phyloP scores from a whole-genome alignment of 169 alveolate genomes.

The Cryptosporidium ubiquitum region DNA sequence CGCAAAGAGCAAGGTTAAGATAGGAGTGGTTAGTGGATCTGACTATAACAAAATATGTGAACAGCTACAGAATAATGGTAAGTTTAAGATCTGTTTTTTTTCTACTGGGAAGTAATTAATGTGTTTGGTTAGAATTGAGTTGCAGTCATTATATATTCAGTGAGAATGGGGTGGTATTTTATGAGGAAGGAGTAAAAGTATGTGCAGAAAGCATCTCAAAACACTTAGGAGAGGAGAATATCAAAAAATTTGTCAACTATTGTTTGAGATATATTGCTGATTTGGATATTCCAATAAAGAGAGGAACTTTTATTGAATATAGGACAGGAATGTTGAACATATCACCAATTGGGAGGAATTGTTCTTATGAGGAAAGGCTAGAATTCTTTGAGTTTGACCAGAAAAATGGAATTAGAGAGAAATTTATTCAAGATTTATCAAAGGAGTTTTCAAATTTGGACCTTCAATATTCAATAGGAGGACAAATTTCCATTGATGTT shows the following conservation, averaged over 20 bases:
- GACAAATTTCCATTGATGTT: constrained; percentile 95
- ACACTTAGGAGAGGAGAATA: constrained; percentile 86
- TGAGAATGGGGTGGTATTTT: constrained; percentile 92
- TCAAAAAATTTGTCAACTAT: constrained; percentile 88
- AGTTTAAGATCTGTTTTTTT: background rate
- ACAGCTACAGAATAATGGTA: constrained; percentile 80
- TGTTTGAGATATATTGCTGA: constrained; percentile 88
- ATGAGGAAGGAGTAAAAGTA: constrained; percentile 84
- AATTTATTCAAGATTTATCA: constrained; percentile 80
- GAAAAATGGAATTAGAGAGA: constrained; percentile 81
- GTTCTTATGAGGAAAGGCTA: constrained; percentile 92
- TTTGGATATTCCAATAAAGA: constrained; percentile 92
- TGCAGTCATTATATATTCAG: constrained; percentile 84
- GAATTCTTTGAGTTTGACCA: constrained; percentile 88
- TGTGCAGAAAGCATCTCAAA: constrained; percentile 80
- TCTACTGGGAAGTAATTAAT: background rate
- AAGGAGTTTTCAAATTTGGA: constrained; percentile 82
- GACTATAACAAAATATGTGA: constrained; percentile 82
- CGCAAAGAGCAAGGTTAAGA: constrained; percentile 76
- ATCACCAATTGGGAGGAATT: constrained; percentile 97
- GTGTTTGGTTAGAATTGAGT: constrained; percentile 21
- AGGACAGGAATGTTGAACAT: constrained; percentile 95
- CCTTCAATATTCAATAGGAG: constrained; percentile 94
- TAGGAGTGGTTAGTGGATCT: constrained; percentile 90
- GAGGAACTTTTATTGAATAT: constrained; percentile 92